Percentiles rank a stretch among this genome's conserved stretches.
Evolutionary conservation across 352 stramenopile genomes (phyloP).

Genomic region (Blastocystis hominis): DNA sequence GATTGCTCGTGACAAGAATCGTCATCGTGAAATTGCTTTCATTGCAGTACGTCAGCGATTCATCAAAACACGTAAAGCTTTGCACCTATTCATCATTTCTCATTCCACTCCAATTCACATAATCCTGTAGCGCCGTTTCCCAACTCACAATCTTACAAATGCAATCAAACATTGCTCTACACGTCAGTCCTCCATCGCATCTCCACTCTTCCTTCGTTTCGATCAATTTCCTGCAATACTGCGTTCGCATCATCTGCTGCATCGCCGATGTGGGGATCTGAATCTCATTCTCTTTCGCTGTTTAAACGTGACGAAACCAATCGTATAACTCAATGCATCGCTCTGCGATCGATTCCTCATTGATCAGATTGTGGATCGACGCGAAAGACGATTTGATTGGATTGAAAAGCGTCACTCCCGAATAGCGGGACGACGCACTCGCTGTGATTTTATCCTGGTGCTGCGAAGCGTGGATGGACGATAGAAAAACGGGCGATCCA

Average conservation of each 20-base stretch:
- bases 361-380: neutral
- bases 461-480: neutral
- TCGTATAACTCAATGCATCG: slow-evolving; percentile 14
- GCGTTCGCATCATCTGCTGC: neutral
- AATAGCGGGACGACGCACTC: neutral
- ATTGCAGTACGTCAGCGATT: neutral
- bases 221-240: neutral
- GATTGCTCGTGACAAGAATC: neutral
- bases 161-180: neutral
- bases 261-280: neutral
- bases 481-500: slow-evolving; percentile 46
- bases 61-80: neutral
- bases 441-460: neutral
- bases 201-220: neutral
- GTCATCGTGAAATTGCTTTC: neutral
- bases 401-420: slow-evolving; percentile 3
- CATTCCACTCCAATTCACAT: neutral
- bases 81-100: neutral
- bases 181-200: neutral
- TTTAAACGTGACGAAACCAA: slow-evolving; percentile 27
- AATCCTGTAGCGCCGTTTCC: slow-evolving; percentile 2
- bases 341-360: neutral
- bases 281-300: neutral
- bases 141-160: slow-evolving; percentile 3
- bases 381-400: neutral